phyloP scores from a whole-genome alignment of 2,329 filamentous ascomycete genomes.

The Didymellaceae sp. region DNA sequence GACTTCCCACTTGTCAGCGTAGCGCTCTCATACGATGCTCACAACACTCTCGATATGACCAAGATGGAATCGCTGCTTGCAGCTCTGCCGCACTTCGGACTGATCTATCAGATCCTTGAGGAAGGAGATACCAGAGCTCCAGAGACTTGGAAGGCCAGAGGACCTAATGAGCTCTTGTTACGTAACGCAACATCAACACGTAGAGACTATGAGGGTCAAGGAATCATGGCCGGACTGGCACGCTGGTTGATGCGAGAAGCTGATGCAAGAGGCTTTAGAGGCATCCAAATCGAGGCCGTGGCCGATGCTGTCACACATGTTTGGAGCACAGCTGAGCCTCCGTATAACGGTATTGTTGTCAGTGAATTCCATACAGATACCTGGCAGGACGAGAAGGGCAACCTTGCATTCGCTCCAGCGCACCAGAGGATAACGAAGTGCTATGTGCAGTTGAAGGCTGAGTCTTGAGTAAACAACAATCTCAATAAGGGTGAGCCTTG shows the following conservation, averaged over 20 bases:
- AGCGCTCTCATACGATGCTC: constrained; percentile 45
- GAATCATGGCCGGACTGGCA: constrained; percentile 45
- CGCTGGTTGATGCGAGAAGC: constrained; percentile 50
- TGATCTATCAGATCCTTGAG: constrained; percentile 30
- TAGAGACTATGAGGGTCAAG: constrained; percentile 43
- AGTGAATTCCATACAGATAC: constrained; percentile 32
- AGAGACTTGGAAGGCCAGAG: constrained; percentile 37
- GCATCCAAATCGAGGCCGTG: constrained; percentile 47
- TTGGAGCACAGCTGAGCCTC: constrained; percentile 36
- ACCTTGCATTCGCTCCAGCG: constrained; percentile 30
- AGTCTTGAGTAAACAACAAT: not conserved
- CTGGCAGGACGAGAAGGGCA: constrained; percentile 32
- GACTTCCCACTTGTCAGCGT: constrained; percentile 51
- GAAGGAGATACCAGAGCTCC: constrained; percentile 32
- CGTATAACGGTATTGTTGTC: constrained; percentile 32
- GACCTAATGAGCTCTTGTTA: constrained; percentile 39
- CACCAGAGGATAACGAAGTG: constrained; percentile 33
- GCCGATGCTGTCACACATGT: constrained; percentile 39
- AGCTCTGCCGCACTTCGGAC: constrained; percentile 32
- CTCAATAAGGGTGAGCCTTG: too few species aligned
- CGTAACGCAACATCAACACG: constrained; percentile 49
- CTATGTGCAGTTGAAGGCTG: constrained; percentile 37
- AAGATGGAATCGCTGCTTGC: constrained; percentile 33
- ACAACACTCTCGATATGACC: constrained; percentile 32
- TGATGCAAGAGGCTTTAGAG: constrained; percentile 38